These are phyloP conservation scores for Termitomyces sp. DNA, from an alignment of 768 basidiomycete species.

Conservation along the genomic window DNA sequence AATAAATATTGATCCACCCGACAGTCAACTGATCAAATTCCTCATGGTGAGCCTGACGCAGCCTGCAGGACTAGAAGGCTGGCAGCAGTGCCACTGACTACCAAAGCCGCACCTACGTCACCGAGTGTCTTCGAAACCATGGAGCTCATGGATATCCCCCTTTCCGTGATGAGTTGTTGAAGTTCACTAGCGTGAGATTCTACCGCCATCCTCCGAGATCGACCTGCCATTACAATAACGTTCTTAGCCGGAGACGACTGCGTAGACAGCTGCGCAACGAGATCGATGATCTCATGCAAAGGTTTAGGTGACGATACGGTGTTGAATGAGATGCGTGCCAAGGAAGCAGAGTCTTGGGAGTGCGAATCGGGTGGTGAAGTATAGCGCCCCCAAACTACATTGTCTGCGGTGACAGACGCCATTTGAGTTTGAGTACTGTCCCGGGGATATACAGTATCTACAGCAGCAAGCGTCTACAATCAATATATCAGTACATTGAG, in stretches of 20 bases:
- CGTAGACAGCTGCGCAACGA: conserved; percentile 25
- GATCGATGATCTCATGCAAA: conserved; percentile 49
- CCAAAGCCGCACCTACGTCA: conserved; percentile 66
- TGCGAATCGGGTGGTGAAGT: conserved; percentile 29
- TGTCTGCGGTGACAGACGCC: conserved; percentile 80
- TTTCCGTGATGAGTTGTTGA: conserved; percentile 35
- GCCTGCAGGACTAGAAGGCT: conserved; percentile 53
- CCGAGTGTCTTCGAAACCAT: conserved; percentile 71
- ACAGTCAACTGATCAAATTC: not conserved
- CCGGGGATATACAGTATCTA: conserved; percentile 71
- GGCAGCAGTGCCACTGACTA: conserved; percentile 43
- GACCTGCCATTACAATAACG: conserved; percentile 63
- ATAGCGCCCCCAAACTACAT: conserved; percentile 68
- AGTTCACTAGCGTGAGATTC: conserved; percentile 61
- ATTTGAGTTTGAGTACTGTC: conserved; percentile 60
- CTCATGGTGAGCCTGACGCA: not conserved
- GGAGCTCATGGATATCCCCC: conserved; percentile 37
- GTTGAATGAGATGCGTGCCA: conserved; percentile 59
- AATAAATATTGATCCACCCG: not conserved
- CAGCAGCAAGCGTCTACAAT: conserved; percentile 39
- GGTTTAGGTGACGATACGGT: conserved; percentile 44
- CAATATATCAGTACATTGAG: not conserved
- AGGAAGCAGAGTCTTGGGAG: conserved; percentile 21
- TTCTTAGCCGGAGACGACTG: conserved; percentile 32
- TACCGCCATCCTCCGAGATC: conserved; percentile 65